Base-by-base conservation (phyloP, 108 stramenopile genomes). In the Thalassiosira profunda region DNA sequence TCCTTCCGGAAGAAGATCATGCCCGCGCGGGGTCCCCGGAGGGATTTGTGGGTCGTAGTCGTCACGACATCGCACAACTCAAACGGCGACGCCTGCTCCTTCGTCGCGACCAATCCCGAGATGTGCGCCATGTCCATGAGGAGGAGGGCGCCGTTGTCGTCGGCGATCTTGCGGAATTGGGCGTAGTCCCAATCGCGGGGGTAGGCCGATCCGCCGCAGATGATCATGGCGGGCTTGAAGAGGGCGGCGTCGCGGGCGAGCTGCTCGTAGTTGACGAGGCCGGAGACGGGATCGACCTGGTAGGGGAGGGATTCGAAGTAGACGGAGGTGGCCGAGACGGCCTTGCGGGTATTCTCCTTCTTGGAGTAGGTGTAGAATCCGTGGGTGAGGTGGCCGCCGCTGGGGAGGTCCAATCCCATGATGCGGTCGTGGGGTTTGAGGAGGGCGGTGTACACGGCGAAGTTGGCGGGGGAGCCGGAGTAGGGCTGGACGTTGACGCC, bases 41-140 rank as follows among this genome's bases (percentile, higher is more conserved):
- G 94, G 43, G 96, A 97, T 87, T 99, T 99, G 96, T 99, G 99
- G n/a, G 98, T 99, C 42, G 99, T 99, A 67, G 99, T 99, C 43
- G 99, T 99, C 25, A 99, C 99, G 36, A 99, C 86, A 76, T 99
- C 99, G 63, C 93, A 94, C 65, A 78, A 81, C 40, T 98, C 94
- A 72, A 99, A 99, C 31, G 99, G 99, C 78, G 80, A 88, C 6
- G 52, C 78, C 40, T 88, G 92, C 79, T 98, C 97, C 38, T 83
- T 83, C 47, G 98, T 96, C 40, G 97, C 98, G 34, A 99, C 97
- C 42, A 99, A 85, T 40, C 99, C 99, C 14, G 96, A 97, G 70
- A 96, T 98, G 89, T 99, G 99, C 9, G 90, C 90, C 99, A 99
- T 99, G 79, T 99, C 99, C 92, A 97, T 97, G 79, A 99, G 89